Evolutionary conservation across 192 early-diverging fungal genomes (phyloP).

Genomic region (Coemansia sp.): DNA sequence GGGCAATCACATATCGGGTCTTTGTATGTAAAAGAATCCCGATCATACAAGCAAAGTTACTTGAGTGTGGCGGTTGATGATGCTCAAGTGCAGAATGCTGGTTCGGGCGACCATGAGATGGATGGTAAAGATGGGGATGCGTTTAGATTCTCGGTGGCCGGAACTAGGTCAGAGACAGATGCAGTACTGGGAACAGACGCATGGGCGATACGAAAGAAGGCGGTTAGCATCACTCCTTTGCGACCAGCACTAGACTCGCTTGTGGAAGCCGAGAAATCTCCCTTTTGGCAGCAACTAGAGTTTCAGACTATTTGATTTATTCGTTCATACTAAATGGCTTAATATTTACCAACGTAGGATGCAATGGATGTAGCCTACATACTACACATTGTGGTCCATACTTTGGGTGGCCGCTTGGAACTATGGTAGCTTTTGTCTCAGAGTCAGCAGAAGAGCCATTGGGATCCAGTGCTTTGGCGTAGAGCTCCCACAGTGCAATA

Average conservation of each 20-base stretch:
- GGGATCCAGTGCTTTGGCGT: conserved; percentile 13
- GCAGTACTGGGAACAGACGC: conserved; percentile 14
- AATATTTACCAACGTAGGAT: conserved; percentile 32
- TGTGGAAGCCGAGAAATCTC: conserved; percentile 5
- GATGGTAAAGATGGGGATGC: conserved; percentile 15
- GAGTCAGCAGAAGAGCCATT: background rate
- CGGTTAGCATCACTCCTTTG: conserved; percentile 22
- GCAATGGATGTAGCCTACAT: conserved; percentile 23
- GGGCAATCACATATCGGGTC: conserved; percentile 19
- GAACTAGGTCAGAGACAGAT: background rate
- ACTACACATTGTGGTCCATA: conserved; percentile 13
- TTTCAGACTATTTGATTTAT: conserved; percentile 10
- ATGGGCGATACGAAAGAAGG: conserved; percentile 20
- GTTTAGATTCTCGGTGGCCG: conserved; percentile 24
- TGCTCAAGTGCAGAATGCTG: background rate
- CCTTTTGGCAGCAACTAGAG: conserved; percentile 18
- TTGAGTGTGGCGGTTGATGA: conserved; percentile 21
- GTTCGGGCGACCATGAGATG: background rate
- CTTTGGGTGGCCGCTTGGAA: background rate
- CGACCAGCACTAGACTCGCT: conserved; percentile 20
- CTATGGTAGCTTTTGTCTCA: too few species aligned
- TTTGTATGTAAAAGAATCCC: conserved; percentile 1
- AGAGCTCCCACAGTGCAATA: conserved; percentile 37
- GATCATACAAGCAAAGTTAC: background rate
- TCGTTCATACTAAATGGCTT: background rate